These are phyloP conservation scores for Arachis monticola DNA, from an alignment of 331 rosid genomes.

Conservation along the genomic window DNA sequence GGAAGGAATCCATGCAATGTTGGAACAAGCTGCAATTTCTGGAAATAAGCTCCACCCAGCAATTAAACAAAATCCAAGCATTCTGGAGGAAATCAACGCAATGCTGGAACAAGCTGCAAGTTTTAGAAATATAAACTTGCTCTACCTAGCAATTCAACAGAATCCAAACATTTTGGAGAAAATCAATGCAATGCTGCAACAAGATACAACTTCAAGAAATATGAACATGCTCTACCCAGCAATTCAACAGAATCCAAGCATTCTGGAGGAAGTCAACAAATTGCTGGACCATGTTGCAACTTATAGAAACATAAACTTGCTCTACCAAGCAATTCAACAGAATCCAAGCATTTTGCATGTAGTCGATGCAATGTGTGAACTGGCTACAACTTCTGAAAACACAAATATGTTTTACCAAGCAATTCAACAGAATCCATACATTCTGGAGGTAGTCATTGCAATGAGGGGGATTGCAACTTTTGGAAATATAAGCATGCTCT, in stretches of 20 bases:
- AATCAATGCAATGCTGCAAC: no score
- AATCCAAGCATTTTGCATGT: constrained; percentile 24
- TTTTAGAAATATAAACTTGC: no score
- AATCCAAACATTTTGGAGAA: no score
- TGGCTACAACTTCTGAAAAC: constrained; percentile 24
- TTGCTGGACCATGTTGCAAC: not conserved
- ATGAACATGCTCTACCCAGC: constrained; percentile 8
- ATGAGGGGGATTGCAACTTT: not conserved
- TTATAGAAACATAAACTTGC: constrained; percentile 12
- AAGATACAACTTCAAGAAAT: constrained; percentile 3
- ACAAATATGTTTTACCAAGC: constrained; percentile 6
- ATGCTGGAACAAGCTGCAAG: no score
- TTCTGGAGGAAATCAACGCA: no score
- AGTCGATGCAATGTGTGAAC: not conserved
- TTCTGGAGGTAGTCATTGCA: constrained; percentile 21
- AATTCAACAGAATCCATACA: not conserved
- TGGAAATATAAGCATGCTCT: constrained; percentile 32
- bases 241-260: not conserved
- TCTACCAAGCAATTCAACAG: constrained; percentile 10
- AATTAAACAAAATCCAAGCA: no score
- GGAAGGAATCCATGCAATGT: constrained; percentile 8
- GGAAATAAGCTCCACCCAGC: constrained; percentile 6
- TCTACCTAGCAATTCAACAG: no score
- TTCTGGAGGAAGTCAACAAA: constrained; percentile 13
- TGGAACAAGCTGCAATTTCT: not conserved